These are phyloP conservation scores for Termitomyces bulborhizus DNA, from an alignment of 768 basidiomycete genomes.

Conservation along the genomic window DNA sequence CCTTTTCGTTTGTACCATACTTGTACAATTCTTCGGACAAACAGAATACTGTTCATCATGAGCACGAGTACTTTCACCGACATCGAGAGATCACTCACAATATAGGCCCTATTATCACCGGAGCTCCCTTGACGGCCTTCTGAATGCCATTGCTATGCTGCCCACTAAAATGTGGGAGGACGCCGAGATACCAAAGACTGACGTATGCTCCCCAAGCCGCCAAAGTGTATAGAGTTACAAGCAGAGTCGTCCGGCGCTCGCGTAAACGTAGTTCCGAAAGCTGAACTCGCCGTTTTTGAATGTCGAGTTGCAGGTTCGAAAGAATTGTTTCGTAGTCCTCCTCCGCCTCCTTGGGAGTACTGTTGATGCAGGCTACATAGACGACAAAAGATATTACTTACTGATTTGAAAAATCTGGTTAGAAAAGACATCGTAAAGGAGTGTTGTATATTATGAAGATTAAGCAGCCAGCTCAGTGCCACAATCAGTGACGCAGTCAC, in stretches of 20 bases:
- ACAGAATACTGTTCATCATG: constrained; percentile 48
- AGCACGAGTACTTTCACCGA: constrained; percentile 1
- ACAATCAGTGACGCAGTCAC: constrained; percentile 7
- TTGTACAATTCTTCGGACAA: constrained; percentile 75
- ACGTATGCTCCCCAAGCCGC: constrained; percentile 69
- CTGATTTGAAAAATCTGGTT: constrained; percentile 10
- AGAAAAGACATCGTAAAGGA: constrained; percentile 15
- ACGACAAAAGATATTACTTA: not conserved
- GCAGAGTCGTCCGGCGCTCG: constrained; percentile 71
- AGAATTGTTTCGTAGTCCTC: constrained; percentile 80
- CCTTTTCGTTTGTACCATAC: constrained; percentile 80
- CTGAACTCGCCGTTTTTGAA: constrained; percentile 66
- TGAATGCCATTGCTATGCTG: constrained; percentile 26
- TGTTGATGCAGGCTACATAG: not conserved
- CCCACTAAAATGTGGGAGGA: constrained; percentile 38
- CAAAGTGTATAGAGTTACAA: constrained; percentile 74
- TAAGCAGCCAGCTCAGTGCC: constrained; percentile 7
- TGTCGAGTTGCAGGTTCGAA: constrained; percentile 56
- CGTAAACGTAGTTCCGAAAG: constrained; percentile 82
- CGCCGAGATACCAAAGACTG: constrained; percentile 64
- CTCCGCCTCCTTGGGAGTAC: constrained; percentile 35
- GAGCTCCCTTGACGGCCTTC: constrained; percentile 41
- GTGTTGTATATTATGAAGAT: not conserved
- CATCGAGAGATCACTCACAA: constrained; percentile 44
- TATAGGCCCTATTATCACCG: constrained; percentile 71